Conservation (phyloP, 768 basidiomycete species). For the Amanita inopinata region DNA sequence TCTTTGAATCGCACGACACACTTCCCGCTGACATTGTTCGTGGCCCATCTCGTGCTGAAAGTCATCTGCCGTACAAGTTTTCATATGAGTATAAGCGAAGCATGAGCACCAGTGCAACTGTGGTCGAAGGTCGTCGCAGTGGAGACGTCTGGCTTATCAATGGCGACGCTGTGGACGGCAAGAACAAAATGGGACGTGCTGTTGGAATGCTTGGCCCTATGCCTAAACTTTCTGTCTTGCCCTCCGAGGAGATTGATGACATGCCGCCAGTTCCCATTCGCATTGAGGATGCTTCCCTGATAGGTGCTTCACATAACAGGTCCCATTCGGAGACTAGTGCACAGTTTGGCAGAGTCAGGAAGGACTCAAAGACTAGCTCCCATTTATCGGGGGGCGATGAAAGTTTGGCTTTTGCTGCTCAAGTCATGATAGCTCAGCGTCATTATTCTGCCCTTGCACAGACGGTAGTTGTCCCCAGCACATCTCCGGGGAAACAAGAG, state of each 20-base stretch:
- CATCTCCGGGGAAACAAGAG: slow-evolving; percentile 31
- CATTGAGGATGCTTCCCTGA: slow-evolving; percentile 34
- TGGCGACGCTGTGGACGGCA: slow-evolving; percentile 64
- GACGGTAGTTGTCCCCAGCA: slow-evolving; percentile 43
- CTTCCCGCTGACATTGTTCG: slow-evolving; percentile 16
- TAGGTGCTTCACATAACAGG: slow-evolving; percentile 34
- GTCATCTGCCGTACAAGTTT: slow-evolving; percentile 34
- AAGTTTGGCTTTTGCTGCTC: slow-evolving; percentile 37
- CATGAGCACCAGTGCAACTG: slow-evolving; percentile 51
- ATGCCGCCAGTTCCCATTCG: slow-evolving; percentile 55
- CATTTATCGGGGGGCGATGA: slow-evolving; percentile 43
- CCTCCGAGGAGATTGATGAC: slow-evolving; percentile 41
- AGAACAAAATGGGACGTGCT: slow-evolving; percentile 49
- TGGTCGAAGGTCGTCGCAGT: slow-evolving; percentile 62
- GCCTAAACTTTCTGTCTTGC: slow-evolving; percentile 63
- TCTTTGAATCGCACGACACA: slow-evolving; percentile 35
- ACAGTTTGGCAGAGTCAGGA: slow-evolving; percentile 44
- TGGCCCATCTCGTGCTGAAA: slow-evolving; percentile 29
- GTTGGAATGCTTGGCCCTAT: slow-evolving; percentile 52
- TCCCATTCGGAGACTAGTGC: slow-evolving; percentile 48
- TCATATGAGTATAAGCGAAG: slow-evolving; percentile 56
- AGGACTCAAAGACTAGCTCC: slow-evolving; percentile 47
- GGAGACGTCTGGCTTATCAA: slow-evolving; percentile 69
- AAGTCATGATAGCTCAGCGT: slow-evolving; percentile 63
- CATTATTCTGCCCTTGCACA: slow-evolving; percentile 67